phyloP scores from a whole-genome alignment of 2,329 filamentous ascomycete species.

The Aspergillus tanneri region DNA sequence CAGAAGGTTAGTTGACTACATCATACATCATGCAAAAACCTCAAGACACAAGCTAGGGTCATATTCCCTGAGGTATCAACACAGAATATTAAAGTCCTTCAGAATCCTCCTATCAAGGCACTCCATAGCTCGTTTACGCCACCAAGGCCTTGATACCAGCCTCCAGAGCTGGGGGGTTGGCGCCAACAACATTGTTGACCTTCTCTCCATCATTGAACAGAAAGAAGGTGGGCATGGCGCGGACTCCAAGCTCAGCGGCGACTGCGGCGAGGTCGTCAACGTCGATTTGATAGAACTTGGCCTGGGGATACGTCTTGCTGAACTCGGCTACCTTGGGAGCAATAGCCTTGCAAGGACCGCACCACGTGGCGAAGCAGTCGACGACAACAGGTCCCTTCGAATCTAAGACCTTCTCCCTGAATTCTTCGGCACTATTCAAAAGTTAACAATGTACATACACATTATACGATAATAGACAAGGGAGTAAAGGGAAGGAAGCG shows the following conservation, averaged over 20 bases:
- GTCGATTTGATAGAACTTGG: conserved; percentile 85
- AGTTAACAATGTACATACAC: too few relatives aligned
- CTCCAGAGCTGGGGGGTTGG: conserved; percentile 70
- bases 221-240: conserved; percentile 90
- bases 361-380: conserved; percentile 89
- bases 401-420: conserved; percentile 51
- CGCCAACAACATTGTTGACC: conserved; percentile 72
- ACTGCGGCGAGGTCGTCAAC: conserved; percentile 78
- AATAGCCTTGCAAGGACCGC: conserved; percentile 91
- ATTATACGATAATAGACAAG: too few relatives aligned
- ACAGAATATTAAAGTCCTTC: background rate
- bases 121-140: conserved; percentile 16
- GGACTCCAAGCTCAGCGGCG: conserved; percentile 72
- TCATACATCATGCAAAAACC: background rate
- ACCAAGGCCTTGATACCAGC: conserved; percentile 29
- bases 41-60: too few relatives aligned
- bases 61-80: background rate
- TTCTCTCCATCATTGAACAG: conserved; percentile 79
- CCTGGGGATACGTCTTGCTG: conserved; percentile 56
- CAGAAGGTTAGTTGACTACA: too few relatives aligned
- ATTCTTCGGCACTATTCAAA: conserved; percentile 60
- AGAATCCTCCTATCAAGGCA: background rate
- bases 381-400: conserved; percentile 65
- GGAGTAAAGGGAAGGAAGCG: background rate
- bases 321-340: conserved; percentile 70